Base-by-base conservation (phyloP, 139 green algal species). In the Picochlorum sp. region DNA sequence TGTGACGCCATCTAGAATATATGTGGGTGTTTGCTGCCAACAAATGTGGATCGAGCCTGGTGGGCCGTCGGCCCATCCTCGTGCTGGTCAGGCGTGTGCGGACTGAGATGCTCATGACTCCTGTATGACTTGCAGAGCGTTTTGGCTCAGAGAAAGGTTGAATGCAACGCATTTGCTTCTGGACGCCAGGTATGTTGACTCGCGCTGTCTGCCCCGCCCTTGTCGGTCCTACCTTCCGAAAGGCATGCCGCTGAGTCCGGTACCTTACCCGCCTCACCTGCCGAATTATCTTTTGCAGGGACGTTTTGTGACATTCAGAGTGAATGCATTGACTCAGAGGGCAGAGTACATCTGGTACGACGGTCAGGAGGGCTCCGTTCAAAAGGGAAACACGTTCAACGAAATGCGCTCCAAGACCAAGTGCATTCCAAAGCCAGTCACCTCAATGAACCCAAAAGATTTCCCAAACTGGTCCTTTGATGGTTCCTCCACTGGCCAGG, bases 391-490 rank as follows among this genome's bases (percentile, higher is more conserved):
- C 23, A 69, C 85, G 13, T 96, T 96, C 80, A 96, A 96, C 65
- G 88, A 96, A 81, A 90, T 96, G 85, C 79, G 86, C 60, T 85
- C 78, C 24, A 96, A 96, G 83, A 95, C 88, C 71, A 95, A 49
- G 13, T 23, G 18, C n/a, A 69, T 96, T 21, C 81, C 85, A 57
- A 79, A 79, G 67, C 73, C 83, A 16, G 54, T 92, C 32, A 79
- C 74, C 28, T 71, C 52, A 38, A 50, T 90, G 30, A 69, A 92
- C 62, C 72, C 81, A 51, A 65, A 67, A 13, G 75, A 82, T 58
- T 95, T 92, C 79, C 86, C 87, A 10, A 76, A 92, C 69, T 97
- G 91, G 91, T 90, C 79, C 9, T 85, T 79, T 47, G 79, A 86
- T 66, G 79, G 80, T 26, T 85, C 71, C 24, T 85, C 71, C 62